A percentile compares a stretch with the other conserved stretches of the same genome.
Evolutionary conservation across 1,284 basidiomycete genomes (phyloP).

Genomic region (Rhodotorula glutinis): DNA sequence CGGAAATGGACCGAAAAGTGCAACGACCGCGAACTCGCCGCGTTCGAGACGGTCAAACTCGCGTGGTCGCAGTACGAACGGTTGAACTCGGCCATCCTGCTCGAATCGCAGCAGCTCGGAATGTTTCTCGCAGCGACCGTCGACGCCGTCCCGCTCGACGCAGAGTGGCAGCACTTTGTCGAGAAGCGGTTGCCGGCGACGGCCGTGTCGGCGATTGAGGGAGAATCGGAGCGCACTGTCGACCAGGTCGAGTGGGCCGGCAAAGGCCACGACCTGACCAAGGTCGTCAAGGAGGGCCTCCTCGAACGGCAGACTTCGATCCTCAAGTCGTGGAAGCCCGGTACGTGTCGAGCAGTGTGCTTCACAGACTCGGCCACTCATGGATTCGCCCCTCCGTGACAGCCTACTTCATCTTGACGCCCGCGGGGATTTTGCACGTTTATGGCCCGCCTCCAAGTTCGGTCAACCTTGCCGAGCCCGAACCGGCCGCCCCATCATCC

Average conservation of each 20-base stretch:
- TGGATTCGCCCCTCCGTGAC: no score
- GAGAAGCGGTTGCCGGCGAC: constrained; percentile 23
- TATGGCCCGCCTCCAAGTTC: constrained; percentile 19
- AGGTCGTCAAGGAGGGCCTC: constrained; percentile 25
- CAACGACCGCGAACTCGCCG: constrained; percentile 18
- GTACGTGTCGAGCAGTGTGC: no score
- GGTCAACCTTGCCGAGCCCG: neutral
- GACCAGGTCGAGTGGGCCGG: constrained; percentile 20
- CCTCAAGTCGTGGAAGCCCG: constrained; percentile 33
- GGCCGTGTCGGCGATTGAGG: neutral
- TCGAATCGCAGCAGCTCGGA: constrained; percentile 32
- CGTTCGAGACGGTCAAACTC: constrained; percentile 17
- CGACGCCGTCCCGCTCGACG: constrained; percentile 26
- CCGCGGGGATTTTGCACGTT: constrained; percentile 32
- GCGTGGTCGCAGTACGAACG: constrained; percentile 32
- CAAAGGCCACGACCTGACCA: constrained; percentile 22
- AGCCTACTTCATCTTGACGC: constrained; percentile 35
- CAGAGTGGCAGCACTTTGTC: constrained; percentile 37
- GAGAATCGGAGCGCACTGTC: neutral
- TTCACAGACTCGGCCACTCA: no score
- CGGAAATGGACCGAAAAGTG: constrained; percentile 26
- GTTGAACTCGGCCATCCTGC: constrained; percentile 31
- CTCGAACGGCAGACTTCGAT: constrained; percentile 38
- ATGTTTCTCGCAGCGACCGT: constrained; percentile 34
- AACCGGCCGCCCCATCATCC: neutral